Conservation (phyloP, 2,329 filamentous ascomycete species). For the Massarina eburnea region DNA sequence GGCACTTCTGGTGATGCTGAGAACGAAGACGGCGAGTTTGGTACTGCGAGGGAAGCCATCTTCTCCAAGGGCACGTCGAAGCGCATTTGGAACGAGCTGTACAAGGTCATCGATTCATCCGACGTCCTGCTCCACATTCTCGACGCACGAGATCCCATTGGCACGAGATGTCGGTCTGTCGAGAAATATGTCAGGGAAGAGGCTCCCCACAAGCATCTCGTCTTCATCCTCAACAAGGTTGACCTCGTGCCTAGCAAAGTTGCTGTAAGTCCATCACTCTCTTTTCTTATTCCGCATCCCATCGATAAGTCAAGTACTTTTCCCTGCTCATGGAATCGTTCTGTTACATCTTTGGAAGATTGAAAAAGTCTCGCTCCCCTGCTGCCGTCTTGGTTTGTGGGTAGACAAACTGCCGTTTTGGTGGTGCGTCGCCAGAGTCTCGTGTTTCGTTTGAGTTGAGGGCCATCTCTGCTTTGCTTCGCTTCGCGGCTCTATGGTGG, state of each 20-base stretch:
- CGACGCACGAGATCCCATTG: conserved; percentile 46
- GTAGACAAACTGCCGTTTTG: conserved; percentile 87
- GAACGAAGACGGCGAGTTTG: conserved; percentile 44
- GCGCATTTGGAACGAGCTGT: conserved; percentile 80
- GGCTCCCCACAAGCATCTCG: conserved; percentile 92
- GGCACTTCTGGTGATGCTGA: conserved; percentile 64
- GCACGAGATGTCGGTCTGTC: conserved; percentile 84
- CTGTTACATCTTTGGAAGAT: conserved; percentile 99
- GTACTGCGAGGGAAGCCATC: conserved; percentile 64
- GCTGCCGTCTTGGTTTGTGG: conserved; percentile 64
- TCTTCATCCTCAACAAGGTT: conserved; percentile 88
- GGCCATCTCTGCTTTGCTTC: conserved; percentile 65
- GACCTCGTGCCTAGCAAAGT: conserved; percentile 90
- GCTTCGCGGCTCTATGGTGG: conserved; percentile 66
- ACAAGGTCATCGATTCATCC: conserved; percentile 93
- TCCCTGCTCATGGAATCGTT: conserved; percentile 75
- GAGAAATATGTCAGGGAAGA: conserved; percentile 94
- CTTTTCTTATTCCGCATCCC: conserved; percentile 48
- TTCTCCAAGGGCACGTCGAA: conserved; percentile 92
- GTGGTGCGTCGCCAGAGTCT: conserved; percentile 72
- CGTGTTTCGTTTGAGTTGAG: conserved; percentile 99
- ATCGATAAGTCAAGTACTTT: conserved; percentile 89
- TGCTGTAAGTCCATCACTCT: conserved; percentile 73
- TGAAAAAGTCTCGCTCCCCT: conserved; percentile 69
- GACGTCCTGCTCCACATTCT: conserved; percentile 80